Percentiles rank a stretch among this genome's conserved stretches.
phyloP scores from a whole-genome alignment of 129 eudicot species.

The Flaveria ramosissima region DNA sequence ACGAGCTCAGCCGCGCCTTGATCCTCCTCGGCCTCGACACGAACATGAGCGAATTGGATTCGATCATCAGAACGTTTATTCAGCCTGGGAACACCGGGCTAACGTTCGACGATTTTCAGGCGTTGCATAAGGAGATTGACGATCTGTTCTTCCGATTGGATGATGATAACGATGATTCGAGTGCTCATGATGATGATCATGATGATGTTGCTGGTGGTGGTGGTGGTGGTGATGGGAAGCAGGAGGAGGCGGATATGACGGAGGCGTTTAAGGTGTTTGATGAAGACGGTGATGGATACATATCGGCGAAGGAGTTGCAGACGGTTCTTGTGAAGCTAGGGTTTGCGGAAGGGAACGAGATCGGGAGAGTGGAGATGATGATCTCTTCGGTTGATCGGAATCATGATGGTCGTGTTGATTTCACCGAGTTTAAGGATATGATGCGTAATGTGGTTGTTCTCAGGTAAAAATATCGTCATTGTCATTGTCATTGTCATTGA shows the following conservation, averaged over 20 bases:
- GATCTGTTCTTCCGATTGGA: slow-evolving; percentile 1
- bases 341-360: slow-evolving; percentile 19
- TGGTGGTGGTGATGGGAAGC: neutral
- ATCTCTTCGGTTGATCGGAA: slow-evolving; percentile 15
- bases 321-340: slow-evolving; percentile 6
- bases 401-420: slow-evolving; percentile 51
- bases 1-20: slow-evolving; percentile 78
- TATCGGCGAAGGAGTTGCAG: slow-evolving; percentile 10
- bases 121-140: slow-evolving; percentile 6
- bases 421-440: slow-evolving; percentile 82
- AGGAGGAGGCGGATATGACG: slow-evolving; percentile 12
- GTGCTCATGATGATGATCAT: neutral
- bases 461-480: neutral
- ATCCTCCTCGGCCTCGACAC: slow-evolving; percentile 65
- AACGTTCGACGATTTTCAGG: slow-evolving; percentile 55
- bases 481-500: neutral
- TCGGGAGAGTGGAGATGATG: slow-evolving; percentile 18
- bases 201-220: neutral
- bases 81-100: slow-evolving; percentile 64
- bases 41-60: slow-evolving; percentile 50
- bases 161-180: neutral
- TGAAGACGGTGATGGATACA: slow-evolving; percentile 21
- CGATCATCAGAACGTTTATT: slow-evolving; percentile 52
- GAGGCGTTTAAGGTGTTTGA: slow-evolving; percentile 19
- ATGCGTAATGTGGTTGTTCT: slow-evolving; percentile 66